These are phyloP conservation scores for Rhododendron griersonianum DNA, from an alignment of 148 eudicot species.

Conservation along the genomic window DNA sequence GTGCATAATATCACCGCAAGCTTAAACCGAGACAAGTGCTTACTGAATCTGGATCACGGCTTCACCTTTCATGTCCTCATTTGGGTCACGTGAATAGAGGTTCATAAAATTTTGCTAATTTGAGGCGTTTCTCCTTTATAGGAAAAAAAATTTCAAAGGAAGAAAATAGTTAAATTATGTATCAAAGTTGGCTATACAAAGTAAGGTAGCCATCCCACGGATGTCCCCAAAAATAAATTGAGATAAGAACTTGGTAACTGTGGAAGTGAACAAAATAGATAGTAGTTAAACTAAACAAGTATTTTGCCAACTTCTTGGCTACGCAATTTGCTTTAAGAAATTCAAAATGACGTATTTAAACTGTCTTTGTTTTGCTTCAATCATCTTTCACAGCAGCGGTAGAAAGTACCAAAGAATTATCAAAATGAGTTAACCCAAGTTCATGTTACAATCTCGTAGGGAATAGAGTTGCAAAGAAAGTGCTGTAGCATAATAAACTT, in stretches of 20 bases:
- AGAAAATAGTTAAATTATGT: not conserved
- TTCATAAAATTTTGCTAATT: not conserved
- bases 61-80: not conserved
- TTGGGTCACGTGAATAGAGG: not conserved
- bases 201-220: not conserved
- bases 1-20: not conserved
- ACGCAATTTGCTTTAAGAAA: not conserved
- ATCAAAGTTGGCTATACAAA: not conserved
- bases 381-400: not conserved
- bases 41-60: not conserved
- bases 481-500: too few relatives aligned
- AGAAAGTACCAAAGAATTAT: not conserved
- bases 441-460: not conserved
- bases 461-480: not conserved
- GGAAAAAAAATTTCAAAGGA: not conserved
- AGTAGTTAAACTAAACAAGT: not conserved
- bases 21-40: not conserved
- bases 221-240: not conserved
- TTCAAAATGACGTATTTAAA: not conserved
- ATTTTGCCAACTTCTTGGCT: not conserved
- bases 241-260: not conserved
- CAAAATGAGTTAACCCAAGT: not conserved
- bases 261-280: not conserved
- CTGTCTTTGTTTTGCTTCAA: not conserved
- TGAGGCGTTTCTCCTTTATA: not conserved